Base-by-base conservation (phyloP, 495 filamentous ascomycete species). In the Friedmanniomyces simplex region DNA sequence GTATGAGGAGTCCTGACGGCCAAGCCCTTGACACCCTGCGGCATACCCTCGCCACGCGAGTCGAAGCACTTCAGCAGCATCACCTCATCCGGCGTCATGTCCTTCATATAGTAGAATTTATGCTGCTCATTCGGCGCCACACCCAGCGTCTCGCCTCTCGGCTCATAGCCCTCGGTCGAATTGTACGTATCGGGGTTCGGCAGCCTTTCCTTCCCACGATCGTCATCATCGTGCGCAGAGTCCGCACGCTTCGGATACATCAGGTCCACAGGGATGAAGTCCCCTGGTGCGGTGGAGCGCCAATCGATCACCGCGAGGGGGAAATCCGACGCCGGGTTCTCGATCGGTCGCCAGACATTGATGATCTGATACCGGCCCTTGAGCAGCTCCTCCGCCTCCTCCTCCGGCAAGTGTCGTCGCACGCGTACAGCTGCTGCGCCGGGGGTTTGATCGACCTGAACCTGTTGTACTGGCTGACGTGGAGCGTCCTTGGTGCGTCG, bases 281-380 rank as follows among this genome's bases (percentile, higher is more conserved):
- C 68, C 5, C 21, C 22, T 0, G 68, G 68, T n/a, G 18, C 13
- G 3, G 69, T 72, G 5, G 62, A 61, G 0, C 69, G 67, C 69
- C 69, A 72, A 47, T 72, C 69, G 8, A 72, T 56, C 1, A 72
- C 68, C 0, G 68, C 69, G 21, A 72, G 66, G 3, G 69, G 69
- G 56, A 66, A 66, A 50, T 72, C 69, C 4, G 63, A 60, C 0
- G 69, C 69, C 12, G 66, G 58, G 46, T 69, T 76, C 58, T 78
- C 77, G 62, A 88, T 87, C 0, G 86, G 85, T 0, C 85, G 81
- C 86, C 85, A 88, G 55, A 88, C 84, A 60, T 89, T 89, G 72
- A 89, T 86, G 66, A 88, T 85, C 66, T 88, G 84, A 64, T 81
- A 83, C 8, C 85, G 77, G 22, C 79, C 78, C 61, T 81, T 75